These are phyloP conservation scores for Penicillium coprophilum DNA, from an alignment of 495 filamentous ascomycete genomes.

Conservation along the genomic window DNA sequence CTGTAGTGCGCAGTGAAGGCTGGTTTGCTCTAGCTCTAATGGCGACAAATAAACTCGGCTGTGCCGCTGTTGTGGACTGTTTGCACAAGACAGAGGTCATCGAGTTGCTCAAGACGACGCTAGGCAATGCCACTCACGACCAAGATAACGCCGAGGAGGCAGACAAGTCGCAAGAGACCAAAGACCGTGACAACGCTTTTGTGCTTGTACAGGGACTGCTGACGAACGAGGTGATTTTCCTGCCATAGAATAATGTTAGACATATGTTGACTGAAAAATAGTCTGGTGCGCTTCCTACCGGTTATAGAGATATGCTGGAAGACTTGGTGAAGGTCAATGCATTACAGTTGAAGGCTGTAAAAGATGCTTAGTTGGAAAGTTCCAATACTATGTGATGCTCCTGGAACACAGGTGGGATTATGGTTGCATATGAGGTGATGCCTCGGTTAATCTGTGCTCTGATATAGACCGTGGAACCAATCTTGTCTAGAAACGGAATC, in stretches of 20 bases:
- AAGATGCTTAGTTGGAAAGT: neutral
- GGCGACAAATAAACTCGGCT: conserved; percentile 52
- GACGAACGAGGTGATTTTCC: conserved; percentile 46
- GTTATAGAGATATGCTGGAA: conserved; percentile 29
- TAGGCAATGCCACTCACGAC: conserved; percentile 38
- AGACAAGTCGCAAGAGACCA: conserved; percentile 32
- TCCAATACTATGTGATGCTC: neutral
- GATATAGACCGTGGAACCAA: neutral
- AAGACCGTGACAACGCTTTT: conserved; percentile 64
- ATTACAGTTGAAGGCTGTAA: conserved; percentile 19
- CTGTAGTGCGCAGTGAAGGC: conserved; percentile 67
- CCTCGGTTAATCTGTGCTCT: neutral
- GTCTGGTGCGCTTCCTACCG: conserved; percentile 31
- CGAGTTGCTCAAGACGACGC: conserved; percentile 46
- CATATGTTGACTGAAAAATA: conserved; percentile 23
- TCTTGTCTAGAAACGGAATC: neutral
- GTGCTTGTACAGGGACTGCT: conserved; percentile 62
- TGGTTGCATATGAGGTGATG: neutral
- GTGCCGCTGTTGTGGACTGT: conserved; percentile 47
- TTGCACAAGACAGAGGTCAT: conserved; percentile 50
- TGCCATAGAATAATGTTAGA: neutral
- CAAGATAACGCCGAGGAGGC: conserved; percentile 15
- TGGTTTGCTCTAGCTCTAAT: conserved; percentile 76
- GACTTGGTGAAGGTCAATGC: conserved; percentile 30
- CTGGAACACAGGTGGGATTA: neutral